Percentiles rank a stretch among this genome's conserved stretches.
These are phyloP conservation scores for Elaphomyces granulatus DNA, from an alignment of 495 filamentous ascomycete species.

Conservation along the genomic window DNA sequence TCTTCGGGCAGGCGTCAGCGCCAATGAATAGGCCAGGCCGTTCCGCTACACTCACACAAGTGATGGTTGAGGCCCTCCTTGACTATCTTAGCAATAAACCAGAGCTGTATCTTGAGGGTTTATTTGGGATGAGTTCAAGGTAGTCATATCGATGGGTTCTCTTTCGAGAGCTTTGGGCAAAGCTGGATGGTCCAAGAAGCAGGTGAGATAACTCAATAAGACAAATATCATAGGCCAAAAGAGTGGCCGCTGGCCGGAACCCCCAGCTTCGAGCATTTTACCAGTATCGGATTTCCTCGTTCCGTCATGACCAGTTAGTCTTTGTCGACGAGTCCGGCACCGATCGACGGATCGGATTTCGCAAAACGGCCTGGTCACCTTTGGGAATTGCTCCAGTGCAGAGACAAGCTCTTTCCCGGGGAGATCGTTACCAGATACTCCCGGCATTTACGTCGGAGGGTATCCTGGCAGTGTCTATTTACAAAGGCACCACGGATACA, in stretches of 20 bases:
- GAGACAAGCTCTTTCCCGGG: conserved; percentile 16
- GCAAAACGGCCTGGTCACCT: conserved; percentile 16
- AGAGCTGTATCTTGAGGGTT: conserved; percentile 18
- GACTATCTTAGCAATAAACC: conserved; percentile 22
- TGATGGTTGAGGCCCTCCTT: conserved; percentile 17
- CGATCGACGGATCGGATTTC: conserved; percentile 16
- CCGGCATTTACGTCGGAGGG: conserved; percentile 25
- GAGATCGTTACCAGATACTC: conserved; percentile 22
- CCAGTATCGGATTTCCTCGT: conserved; percentile 15
- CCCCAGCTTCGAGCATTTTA: conserved; percentile 21
- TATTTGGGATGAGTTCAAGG: conserved; percentile 19
- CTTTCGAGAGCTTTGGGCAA: neutral
- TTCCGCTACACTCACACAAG: conserved; percentile 9
- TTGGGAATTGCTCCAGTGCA: conserved; percentile 15
- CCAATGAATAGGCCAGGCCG: conserved; percentile 14
- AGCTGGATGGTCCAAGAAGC: conserved; percentile 2
- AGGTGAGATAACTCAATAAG: no score
- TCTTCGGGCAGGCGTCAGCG: conserved; percentile 17
- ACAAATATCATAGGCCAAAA: no score
- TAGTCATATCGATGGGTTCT: conserved; percentile 7
- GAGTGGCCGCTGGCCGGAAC: no score
- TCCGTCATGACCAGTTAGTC: conserved; percentile 14
- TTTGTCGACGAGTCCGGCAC: conserved; percentile 20
- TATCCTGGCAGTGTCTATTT: conserved; percentile 16
- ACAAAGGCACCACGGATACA: conserved; percentile 21